Base-by-base conservation (phyloP, 2,329 filamentous ascomycete genomes). In the Talaromyces albobiverticillius region DNA sequence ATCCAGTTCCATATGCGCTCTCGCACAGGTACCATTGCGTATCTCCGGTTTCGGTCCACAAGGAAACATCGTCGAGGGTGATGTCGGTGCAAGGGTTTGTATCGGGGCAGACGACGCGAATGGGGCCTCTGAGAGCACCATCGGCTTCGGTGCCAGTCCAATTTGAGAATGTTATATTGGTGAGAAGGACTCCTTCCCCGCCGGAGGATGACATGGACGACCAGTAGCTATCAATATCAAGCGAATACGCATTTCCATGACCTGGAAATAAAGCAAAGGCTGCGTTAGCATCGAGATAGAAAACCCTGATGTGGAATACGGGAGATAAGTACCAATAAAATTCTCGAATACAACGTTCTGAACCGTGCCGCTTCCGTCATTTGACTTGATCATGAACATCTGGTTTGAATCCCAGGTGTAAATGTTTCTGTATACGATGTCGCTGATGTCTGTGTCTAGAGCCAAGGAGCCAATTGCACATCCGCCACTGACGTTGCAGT, bases 311-410 rank as follows among this genome's bases (percentile, higher is more conserved):
- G 25, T 16, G 2, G n/a, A 11, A 13, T 8, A 6, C 4, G 2
- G 13, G 3, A 9, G 8, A n/a, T 13, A 36, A 55, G 23, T 61
- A 67, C 61, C 66, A 46, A 82, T 80, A 66, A 84, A 85, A 69
- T 83, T 83, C 60, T 81, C 76, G 40, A 84, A 74, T 1, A 75
- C 62, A 0, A 63, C 70, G 59, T 83, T 76, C 41, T 73, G 72
- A 4, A 84, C 76, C 2, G 69, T 74, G 20, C 82, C 82, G 54
- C 65, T 74, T 34, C 82, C 82, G 40, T 82, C 82, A 60, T 83
- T 81, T 51, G 76, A 79, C 67, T 85, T 85, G 71, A 85, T 78
- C 80, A 83, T 82, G 67, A 79, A 77, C 81, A 84, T 84, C 62
- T 84, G 80, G 72, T 84, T 85, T 13, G 77, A 79, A 22, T 74